Evolutionary conservation across 768 basidiomycete species (phyloP).

Genomic region (Floccularia luteovirens): DNA sequence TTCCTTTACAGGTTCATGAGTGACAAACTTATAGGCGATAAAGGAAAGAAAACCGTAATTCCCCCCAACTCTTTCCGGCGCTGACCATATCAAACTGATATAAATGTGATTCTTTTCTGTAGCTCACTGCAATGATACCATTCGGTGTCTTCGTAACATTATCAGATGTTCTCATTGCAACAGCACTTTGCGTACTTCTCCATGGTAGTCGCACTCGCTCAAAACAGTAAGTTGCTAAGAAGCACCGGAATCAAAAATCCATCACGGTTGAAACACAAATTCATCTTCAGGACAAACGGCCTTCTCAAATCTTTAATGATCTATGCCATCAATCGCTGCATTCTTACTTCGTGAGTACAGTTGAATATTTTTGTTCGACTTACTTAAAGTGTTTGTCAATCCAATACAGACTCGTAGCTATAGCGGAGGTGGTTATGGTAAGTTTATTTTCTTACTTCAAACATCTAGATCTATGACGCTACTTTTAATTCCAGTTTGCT

Average conservation of each 20-base stretch:
- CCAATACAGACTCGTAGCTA: constrained; percentile 21
- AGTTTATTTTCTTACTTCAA: constrained; percentile 3
- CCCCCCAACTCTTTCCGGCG: neutral
- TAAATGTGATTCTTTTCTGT: neutral
- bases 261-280: neutral
- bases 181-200: constrained; percentile 31
- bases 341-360: constrained; percentile 35
- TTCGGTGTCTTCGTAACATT: constrained; percentile 37
- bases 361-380: neutral
- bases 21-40: neutral
- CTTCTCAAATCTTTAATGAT: constrained; percentile 35
- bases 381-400: neutral
- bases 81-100: neutral
- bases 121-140: constrained; percentile 33
- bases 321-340: constrained; percentile 42
- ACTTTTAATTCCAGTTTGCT: constrained; percentile 14
- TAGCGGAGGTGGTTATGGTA: constrained; percentile 29
- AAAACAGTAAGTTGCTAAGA: constrained; percentile 16
- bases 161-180: constrained; percentile 36
- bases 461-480: neutral
- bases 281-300: constrained; percentile 29
- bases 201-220: constrained; percentile 29
- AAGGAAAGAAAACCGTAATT: constrained; percentile 21
- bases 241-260: neutral
- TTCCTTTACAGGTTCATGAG: neutral